phyloP scores from a whole-genome alignment of 2,329 filamentous ascomycete species.

The Alternaria ethzedia region DNA sequence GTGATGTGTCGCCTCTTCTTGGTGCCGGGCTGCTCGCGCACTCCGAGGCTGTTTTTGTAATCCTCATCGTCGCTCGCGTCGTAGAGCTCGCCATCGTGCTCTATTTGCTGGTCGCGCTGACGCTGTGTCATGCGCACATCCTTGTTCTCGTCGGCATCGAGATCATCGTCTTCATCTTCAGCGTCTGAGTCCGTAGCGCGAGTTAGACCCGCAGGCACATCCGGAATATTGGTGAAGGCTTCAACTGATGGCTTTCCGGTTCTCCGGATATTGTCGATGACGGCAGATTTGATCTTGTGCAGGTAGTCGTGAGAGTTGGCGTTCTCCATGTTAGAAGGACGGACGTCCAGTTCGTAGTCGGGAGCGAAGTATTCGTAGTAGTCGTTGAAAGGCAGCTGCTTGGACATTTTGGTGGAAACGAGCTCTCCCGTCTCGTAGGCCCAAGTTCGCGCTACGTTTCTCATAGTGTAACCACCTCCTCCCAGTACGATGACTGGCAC shows the following conservation, averaged over 20 bases:
- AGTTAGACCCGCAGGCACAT: slow-evolving; percentile 55
- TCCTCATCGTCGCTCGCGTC: slow-evolving; percentile 89
- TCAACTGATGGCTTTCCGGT: slow-evolving; percentile 64
- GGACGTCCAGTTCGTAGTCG: slow-evolving; percentile 72
- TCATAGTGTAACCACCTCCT: slow-evolving; percentile 74
- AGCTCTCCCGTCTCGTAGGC: slow-evolving; percentile 76
- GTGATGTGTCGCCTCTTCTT: slow-evolving; percentile 64
- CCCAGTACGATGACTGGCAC: slow-evolving; percentile 70
- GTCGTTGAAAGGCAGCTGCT: slow-evolving; percentile 92
- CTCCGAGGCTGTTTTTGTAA: slow-evolving; percentile 73
- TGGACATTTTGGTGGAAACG: slow-evolving; percentile 80
- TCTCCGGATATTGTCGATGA: slow-evolving; percentile 70
- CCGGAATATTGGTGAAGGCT: slow-evolving; percentile 62
- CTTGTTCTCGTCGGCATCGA: slow-evolving; percentile 85
- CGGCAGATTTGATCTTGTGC: slow-evolving; percentile 69
- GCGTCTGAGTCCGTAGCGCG: slow-evolving; percentile 69
- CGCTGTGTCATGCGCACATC: slow-evolving; percentile 83
- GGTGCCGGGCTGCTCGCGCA: slow-evolving; percentile 62
- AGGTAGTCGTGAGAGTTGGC: slow-evolving; percentile 72
- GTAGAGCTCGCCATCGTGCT: slow-evolving; percentile 75
- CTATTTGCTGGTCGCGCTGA: slow-evolving; percentile 78
- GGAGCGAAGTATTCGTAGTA: slow-evolving; percentile 85
- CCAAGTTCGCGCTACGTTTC: slow-evolving; percentile 69
- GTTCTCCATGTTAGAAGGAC: slow-evolving; percentile 75
- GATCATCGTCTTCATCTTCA: slow-evolving; percentile 67